These are phyloP conservation scores for apple (Malus domestica) DNA, from an alignment of 306 rosid species.

Conservation along the genomic window ASM211411v1 NC_041798.1:27699501-27700000, in stretches of 20 bases:
- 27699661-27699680: too few species aligned
- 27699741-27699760: background rate
- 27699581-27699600: too few species aligned
- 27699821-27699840: slow-evolving; percentile 8
- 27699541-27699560: too few species aligned
- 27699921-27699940: background rate
- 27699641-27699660: too few species aligned
- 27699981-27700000: background rate
- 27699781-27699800: slow-evolving; percentile 7
- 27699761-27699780: slow-evolving; percentile 2
- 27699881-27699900: background rate
- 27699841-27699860: slow-evolving; percentile 1
- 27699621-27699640: too few species aligned
- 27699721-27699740: background rate
- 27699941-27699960: background rate
- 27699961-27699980: background rate
- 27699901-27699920: background rate
- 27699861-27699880: slow-evolving; percentile 5
- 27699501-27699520: too few species aligned
- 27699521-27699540: too few species aligned
- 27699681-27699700: too few species aligned
- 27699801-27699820: slow-evolving; percentile 26
- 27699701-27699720: background rate
- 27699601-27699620: fast-evolving
- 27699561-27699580: too few species aligned